Conservation (phyloP, 495 filamentous ascomycete genomes). For the Parachaetomium inaequale region DNA sequence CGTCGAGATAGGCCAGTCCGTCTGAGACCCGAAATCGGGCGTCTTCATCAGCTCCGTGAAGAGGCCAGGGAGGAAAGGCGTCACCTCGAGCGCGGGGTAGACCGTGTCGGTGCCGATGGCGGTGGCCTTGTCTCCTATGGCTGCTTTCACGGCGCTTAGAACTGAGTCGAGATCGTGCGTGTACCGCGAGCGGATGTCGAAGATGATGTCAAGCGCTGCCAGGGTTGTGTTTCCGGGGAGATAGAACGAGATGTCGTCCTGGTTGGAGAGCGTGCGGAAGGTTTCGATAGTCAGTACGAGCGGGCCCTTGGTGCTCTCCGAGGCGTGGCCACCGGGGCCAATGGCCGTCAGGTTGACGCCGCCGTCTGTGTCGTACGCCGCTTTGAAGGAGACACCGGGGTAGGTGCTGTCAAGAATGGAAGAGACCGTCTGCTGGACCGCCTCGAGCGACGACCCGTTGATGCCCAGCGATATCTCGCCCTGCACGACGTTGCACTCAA, state of each 20-base stretch:
- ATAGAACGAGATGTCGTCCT: background rate
- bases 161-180: background rate
- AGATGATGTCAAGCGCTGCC: background rate
- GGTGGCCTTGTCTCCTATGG: background rate
- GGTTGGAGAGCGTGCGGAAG: background rate
- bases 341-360: background rate
- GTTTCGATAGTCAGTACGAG: background rate
- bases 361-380: background rate
- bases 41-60: background rate
- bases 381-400: background rate
- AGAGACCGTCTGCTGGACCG: background rate
- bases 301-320: background rate
- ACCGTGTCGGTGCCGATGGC: background rate
- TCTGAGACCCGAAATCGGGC: background rate
- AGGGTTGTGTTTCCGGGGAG: background rate
- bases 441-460: background rate
- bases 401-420: background rate
- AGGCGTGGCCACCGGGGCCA: background rate
- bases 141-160: background rate
- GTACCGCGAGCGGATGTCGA: background rate
- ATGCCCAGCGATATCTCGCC: background rate
- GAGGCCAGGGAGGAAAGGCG: background rate
- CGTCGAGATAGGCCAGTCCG: background rate
- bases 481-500: background rate
- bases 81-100: background rate